Evolutionary conservation across 148 eudicot genomes (phyloP), one percentile per base, ranked within the genome.

Genomic region (Nepenthes mirabilis): DNA sequence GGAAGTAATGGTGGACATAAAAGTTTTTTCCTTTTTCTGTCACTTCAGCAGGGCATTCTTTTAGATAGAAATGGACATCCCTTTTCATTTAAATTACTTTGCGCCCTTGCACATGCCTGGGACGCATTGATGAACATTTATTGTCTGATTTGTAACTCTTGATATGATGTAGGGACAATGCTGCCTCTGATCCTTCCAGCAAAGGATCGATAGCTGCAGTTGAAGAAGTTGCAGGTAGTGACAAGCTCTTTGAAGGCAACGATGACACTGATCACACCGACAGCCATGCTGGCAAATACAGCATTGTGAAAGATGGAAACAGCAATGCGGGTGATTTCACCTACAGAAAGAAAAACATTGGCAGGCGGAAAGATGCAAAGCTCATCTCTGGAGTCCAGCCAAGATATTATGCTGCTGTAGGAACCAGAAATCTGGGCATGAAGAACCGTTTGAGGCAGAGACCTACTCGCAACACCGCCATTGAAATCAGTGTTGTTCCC

Each of bases 381-480:
- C 48, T 48, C 23, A 14, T n/a, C 2, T 14, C 64, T 56, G 59
- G 43, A 23, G 62, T 56, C 57, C 64, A 75, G 53, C 65, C 40
- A 9, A 63, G 52, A 2, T 2, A n/a, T 49, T 6, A 5, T 10
- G 13, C 66, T 14, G 66, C 55, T 5, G 64, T 33, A 52, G 68
- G 73, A 69, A 56, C 65, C 57, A 66, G 63, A 64, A 79, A 66
- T 56, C 57, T 57, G 5, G 80, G 79, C 65, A 72, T 83, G 13
- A 89, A 86, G 64, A 83, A 76, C 59, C 72, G 84, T 58, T 48
- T 71, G 35, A 75, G 88, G 64, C 88, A 86, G 64, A 75, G 88
- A 58, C 91, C 86, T 63, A 80, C 75, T 7, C 72, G 76, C 14
- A 91, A 85, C 64, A 64, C 81, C 37, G 86, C 88, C 58, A 55